These are phyloP conservation scores for Cordia subcordata DNA, from an alignment of 257 asterid species.

Conservation along the genomic window DNA sequence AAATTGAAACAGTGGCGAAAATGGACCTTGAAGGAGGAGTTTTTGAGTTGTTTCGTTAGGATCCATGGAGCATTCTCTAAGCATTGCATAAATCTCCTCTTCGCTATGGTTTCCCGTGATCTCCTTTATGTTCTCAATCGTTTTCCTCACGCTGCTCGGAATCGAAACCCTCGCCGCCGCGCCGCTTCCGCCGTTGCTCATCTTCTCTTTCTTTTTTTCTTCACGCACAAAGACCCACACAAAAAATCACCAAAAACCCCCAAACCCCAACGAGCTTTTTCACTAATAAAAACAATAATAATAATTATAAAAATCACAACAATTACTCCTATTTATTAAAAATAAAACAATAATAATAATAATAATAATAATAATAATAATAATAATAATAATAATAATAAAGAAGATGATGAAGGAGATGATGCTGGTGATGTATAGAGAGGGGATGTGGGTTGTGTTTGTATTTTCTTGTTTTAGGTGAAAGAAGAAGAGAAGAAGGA, in stretches of 20 bases:
- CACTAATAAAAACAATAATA: no score
- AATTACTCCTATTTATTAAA: no score
- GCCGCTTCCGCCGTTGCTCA: slow-evolving; percentile 68
- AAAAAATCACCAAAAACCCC: neutral
- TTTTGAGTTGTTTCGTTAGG: slow-evolving; percentile 87
- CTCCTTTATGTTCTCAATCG: slow-evolving; percentile 81
- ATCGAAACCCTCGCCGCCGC: slow-evolving; percentile 57
- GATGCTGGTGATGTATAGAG: slow-evolving; percentile 1
- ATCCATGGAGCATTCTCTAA: slow-evolving; percentile 90
- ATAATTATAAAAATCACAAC: no score
- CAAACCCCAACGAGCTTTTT: neutral
- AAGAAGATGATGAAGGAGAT: slow-evolving; percentile 1
- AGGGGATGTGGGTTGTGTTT: neutral
- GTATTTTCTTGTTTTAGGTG: neutral
- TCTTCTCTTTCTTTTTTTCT: slow-evolving; percentile 23
- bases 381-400: neutral
- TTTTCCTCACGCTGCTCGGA: slow-evolving; percentile 66
- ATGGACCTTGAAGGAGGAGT: slow-evolving; percentile 78
- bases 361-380: no score
- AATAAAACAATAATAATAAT: no score
- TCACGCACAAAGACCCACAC: neutral
- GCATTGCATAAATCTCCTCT: slow-evolving; percentile 90
- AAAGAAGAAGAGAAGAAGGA: neutral
- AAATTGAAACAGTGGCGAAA: neutral
- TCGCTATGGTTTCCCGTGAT: slow-evolving; percentile 86